Base-by-base conservation (phyloP, 257 asterid species). In the Solanum dulcamara region DNA sequence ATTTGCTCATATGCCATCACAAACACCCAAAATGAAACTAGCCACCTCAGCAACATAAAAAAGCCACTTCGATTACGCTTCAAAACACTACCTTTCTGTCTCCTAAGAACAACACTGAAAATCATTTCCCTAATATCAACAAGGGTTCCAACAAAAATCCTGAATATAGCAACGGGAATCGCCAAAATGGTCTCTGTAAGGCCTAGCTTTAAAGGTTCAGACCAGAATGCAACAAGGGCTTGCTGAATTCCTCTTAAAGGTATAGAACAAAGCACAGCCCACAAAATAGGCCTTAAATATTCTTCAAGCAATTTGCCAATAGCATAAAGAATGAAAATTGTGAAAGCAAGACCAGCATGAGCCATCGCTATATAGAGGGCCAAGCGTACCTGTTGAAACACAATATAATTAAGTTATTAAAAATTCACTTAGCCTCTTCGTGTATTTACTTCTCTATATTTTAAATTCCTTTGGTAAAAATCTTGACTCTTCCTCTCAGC, bases 331-430 rank as follows among this genome's bases (percentile, higher is more conserved):
- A 92, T 86, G 79, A 95, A 91, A 42, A 94, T 86, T 12, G 91
- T 80, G 89, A 97, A 93, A 30, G 96, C 97, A 28, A 97, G 87
- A 10, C 97, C 98, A 5, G 96, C 98, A 85, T 97, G 98, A 28
- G 99, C 99, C 98, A 97, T 93, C 88, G 99, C 92, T 89, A 95
- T 97, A 90, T 92, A 97, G 81, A 97, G 90, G 48, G 99, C 97
- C 44, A 97, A 93, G 82, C 98, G 94, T 83, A 95, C 98, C 98
- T 97, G 98, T 2, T 44, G 60, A 26, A 9, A 75, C 24, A 44
- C 4, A 75, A 42, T 26, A 44, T 44, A 44, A 7, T 26, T 7
- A 24, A 8, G 82, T 26, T 44, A 7, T 44, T 2, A 72, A 40
- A 72, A 11, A 13, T 62, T 62, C 71, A 28, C 37, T 26, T 62